Percentiles rank a stretch among this genome's conserved stretches.
These are phyloP conservation scores for Rugonectria rugulosa DNA, from an alignment of 2,329 filamentous ascomycete species.

Conservation along the genomic window DNA sequence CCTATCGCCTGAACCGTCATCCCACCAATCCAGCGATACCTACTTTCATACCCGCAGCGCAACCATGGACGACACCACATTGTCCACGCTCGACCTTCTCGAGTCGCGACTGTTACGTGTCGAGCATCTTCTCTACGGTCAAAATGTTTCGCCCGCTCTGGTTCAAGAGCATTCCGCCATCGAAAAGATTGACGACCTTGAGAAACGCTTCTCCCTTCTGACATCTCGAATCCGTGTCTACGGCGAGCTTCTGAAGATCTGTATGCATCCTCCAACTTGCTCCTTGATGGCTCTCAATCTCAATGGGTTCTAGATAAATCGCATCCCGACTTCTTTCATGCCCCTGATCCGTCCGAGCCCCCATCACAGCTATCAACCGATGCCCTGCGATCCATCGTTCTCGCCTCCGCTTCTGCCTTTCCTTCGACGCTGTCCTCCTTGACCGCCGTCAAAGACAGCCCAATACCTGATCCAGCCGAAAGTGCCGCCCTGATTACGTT, in stretches of 20 bases:
- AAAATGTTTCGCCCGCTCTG: constrained; percentile 42
- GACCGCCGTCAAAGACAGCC: constrained; percentile 63
- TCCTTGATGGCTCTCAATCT: not conserved
- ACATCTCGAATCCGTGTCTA: constrained; percentile 63
- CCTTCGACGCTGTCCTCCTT: constrained; percentile 64
- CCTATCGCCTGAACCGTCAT: constrained; percentile 26
- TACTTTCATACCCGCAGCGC: constrained; percentile 31
- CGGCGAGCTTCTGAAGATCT: constrained; percentile 66
- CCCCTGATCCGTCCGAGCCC: constrained; percentile 53
- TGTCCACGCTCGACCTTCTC: constrained; percentile 63
- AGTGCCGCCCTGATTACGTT: constrained; percentile 65
- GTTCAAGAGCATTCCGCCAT: constrained; percentile 51
- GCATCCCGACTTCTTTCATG: constrained; percentile 63
- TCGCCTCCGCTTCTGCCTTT: constrained; percentile 64
- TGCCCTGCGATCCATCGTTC: constrained; percentile 62
- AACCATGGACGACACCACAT: constrained; percentile 59
- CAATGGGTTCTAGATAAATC: constrained; percentile 53
- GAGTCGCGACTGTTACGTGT: constrained; percentile 66
- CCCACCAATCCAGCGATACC: constrained; percentile 17
- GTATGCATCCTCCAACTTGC: constrained; percentile 49
- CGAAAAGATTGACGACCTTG: constrained; percentile 57
- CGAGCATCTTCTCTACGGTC: constrained; percentile 65
- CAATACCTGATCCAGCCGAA: constrained; percentile 62
- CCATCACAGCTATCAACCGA: constrained; percentile 60
- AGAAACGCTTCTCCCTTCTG: constrained; percentile 60